phyloP scores from a whole-genome alignment of 2,329 filamentous ascomycete species.

The Mollisia scopiformis region DNA sequence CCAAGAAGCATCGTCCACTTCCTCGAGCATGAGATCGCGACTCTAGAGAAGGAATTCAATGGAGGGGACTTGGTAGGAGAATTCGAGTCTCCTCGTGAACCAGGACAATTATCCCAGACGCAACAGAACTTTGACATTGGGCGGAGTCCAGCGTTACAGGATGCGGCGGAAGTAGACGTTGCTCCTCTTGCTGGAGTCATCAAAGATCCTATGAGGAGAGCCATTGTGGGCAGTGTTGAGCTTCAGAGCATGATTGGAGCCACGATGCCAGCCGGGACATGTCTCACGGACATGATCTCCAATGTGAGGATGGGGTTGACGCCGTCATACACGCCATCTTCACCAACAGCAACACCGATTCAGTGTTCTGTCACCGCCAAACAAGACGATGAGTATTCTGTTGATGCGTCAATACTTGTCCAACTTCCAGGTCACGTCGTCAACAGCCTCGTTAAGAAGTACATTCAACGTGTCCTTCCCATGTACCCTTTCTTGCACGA shows the following conservation, averaged over 20 bases:
- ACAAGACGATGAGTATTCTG: not conserved
- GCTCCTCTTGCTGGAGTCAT: not conserved
- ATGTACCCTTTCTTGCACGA: constrained; percentile 2
- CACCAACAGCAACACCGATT: not conserved
- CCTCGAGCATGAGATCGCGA: not conserved
- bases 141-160: not conserved
- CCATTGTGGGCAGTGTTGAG: not conserved
- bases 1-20: not conserved
- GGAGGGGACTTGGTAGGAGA: not conserved
- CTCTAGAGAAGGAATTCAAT: not conserved
- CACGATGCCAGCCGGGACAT: not conserved
- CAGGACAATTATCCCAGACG: not conserved
- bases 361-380: not conserved
- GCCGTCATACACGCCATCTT: not conserved
- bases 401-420: not conserved
- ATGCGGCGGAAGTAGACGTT: not conserved
- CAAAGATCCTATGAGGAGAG: not conserved
- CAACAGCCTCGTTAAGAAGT: not conserved
- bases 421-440: not conserved
- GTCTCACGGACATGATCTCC: not conserved
- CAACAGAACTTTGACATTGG: not conserved
- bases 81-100: not conserved
- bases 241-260: not conserved
- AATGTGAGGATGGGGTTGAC: not conserved
- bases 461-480: not conserved